Percentiles rank a stretch among this genome's conserved stretches.
These are phyloP conservation scores for Glaciozyma martinii DNA, from an alignment of 768 basidiomycete genomes.

Conservation along the genomic window DNA sequence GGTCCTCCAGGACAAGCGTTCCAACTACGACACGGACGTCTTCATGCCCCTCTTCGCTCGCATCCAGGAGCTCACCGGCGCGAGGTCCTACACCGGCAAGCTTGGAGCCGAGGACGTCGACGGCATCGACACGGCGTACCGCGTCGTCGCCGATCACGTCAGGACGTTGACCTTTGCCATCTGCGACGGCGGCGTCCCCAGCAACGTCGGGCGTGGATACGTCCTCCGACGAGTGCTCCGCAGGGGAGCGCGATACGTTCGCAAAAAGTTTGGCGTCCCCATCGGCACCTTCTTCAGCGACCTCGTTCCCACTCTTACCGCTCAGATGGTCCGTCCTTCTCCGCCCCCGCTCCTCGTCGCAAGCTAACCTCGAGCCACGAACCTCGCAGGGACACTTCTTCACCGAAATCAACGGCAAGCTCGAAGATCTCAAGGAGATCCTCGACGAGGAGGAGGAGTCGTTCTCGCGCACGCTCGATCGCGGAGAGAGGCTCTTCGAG, in stretches of 20 bases:
- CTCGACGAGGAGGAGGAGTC: slow-evolving; percentile 96
- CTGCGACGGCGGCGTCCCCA: slow-evolving; percentile 91
- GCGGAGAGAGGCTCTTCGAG: slow-evolving; percentile 92
- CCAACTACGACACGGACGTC: slow-evolving; percentile 97
- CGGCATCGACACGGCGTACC: slow-evolving; percentile 94
- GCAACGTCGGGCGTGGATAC: slow-evolving; percentile 92
- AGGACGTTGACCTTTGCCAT: slow-evolving; percentile 90
- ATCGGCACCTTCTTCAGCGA: slow-evolving; percentile 94
- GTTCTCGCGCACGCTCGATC: slow-evolving; percentile 91
- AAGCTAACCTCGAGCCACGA: neutral
- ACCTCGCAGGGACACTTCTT: slow-evolving; percentile 80
- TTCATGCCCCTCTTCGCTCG: slow-evolving; percentile 79
- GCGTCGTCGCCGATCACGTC: slow-evolving; percentile 93
- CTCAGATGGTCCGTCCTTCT: slow-evolving; percentile 60
- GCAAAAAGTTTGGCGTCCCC: slow-evolving; percentile 74
- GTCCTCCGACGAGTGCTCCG: slow-evolving; percentile 90
- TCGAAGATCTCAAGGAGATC: slow-evolving; percentile 82
- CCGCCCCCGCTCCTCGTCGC: neutral
- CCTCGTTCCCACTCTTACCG: slow-evolving; percentile 76
- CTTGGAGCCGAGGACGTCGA: slow-evolving; percentile 92
- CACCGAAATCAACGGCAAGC: slow-evolving; percentile 76
- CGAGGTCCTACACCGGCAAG: slow-evolving; percentile 74
- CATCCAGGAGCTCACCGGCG: slow-evolving; percentile 81
- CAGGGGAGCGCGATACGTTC: slow-evolving; percentile 87
- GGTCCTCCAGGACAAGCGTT: slow-evolving; percentile 75